Evolutionary conservation across 2,329 filamentous ascomycete genomes (phyloP), one percentile per base, ranked within the genome.

Genomic region (Stachybotrys elegans): DNA sequence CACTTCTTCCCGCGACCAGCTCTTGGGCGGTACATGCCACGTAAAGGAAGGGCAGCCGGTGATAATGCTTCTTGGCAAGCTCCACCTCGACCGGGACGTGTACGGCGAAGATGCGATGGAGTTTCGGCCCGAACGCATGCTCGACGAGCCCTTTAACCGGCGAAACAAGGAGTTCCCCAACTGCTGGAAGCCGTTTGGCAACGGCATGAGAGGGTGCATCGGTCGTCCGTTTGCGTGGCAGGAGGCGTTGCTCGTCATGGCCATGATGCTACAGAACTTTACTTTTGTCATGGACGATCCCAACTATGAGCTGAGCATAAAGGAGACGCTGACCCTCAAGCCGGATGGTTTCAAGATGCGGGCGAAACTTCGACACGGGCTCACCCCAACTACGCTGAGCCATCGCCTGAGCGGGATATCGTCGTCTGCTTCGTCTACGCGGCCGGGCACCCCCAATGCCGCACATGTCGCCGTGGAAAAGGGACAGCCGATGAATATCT

Each of bases 141-240:
- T 83, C 1, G 81, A 86, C 31, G 83, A 82, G 13, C 72, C 76
- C 20, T 89, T 88, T 54, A 70, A 79, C 14, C 71, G 70, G 3
- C 59, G 82, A 19, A 76, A 79, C 47, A 76, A 78, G 21, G 70
- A 86, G 6, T 83, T 79, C 22, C 72, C 73, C 13, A 79, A 78
- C 43, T 73, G 74, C 23, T 85, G 79, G 81, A 86, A 86, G 63
- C 84, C 86, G 4, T 91, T 90, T 52, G 87, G 86, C 2, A 85
- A 86, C 46, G 86, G 86, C 2, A 71, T 76, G 49, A 69, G 86
- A 43, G 82, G 70, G 1, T 91, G 86, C 52, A 89, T 90, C 48
- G 86, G 86, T 4, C 70, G 84, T 2, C 73, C 79, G 0, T 90
- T 90, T 57, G 84, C 86, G 1, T 86, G 82, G 81, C 86, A 91